Evolutionary conservation across 2,329 filamentous ascomycete species (phyloP).

Genomic region (Pyricularia sp.): DNA sequence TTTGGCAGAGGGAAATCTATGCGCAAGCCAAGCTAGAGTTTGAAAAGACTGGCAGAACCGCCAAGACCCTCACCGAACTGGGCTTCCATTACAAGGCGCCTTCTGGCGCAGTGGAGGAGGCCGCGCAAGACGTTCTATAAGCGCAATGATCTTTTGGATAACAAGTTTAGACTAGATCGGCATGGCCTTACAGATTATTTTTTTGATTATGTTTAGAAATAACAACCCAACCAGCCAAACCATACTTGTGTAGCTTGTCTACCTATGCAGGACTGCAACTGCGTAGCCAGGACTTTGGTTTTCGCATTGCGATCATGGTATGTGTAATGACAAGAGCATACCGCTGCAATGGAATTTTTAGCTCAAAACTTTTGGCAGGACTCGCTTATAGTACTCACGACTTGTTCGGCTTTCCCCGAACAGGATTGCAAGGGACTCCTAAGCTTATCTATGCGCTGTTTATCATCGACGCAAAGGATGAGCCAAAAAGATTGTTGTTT

Average conservation of each 20-base stretch:
- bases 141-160: neutral
- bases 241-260: neutral
- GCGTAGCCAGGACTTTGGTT: neutral
- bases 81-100: conserved; percentile 45
- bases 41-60: conserved; percentile 47
- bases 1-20: conserved; percentile 60
- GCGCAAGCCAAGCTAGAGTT: conserved; percentile 61
- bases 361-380: no score
- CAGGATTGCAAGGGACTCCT: no score
- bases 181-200: neutral
- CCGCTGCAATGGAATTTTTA: no score
- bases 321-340: no score
- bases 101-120: conserved; percentile 3
- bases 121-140: conserved; percentile 8
- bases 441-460: no score
- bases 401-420: no score
- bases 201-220: neutral
- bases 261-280: neutral
- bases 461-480: no score
- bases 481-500: no score
- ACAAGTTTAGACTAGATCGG: neutral
- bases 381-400: no score
- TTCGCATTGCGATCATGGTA: no score
- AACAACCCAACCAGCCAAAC: neutral
- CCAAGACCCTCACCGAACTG: conserved; percentile 56